phyloP scores from a whole-genome alignment of 176 grass and related monocot species.

The Hyparrhenia diplandra region DNA sequence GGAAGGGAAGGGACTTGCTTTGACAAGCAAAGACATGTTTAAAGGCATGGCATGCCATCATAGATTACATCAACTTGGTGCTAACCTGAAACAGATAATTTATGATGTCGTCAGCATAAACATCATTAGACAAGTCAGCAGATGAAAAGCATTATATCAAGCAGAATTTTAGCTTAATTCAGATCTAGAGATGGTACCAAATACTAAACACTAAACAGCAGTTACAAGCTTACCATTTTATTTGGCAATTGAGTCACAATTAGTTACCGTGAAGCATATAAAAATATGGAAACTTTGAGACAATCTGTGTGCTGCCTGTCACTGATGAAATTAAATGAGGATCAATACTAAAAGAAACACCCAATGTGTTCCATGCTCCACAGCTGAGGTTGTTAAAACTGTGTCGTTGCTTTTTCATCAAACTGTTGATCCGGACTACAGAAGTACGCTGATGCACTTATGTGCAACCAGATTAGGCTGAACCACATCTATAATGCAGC shows the following conservation, averaged over 20 bases:
- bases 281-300: background rate
- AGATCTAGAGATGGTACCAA: background rate
- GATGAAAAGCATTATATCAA: background rate
- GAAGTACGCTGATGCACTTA: background rate
- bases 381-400: no score
- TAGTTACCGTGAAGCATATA: background rate
- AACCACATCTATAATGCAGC: background rate
- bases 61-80: slow-evolving; percentile 22
- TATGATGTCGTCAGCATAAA: background rate
- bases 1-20: slow-evolving; percentile 17
- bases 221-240: background rate
- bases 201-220: background rate
- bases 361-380: background rate
- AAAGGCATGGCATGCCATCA: slow-evolving; percentile 4
- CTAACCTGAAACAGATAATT: slow-evolving; percentile 26
- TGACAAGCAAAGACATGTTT: slow-evolving; percentile 10
- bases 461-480: background rate
- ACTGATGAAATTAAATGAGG: background rate
- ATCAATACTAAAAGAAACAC: background rate
- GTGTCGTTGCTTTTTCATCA: background rate
- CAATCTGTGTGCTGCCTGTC: background rate
- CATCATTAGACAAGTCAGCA: background rate
- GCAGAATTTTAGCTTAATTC: background rate
- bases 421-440: background rate
- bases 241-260: background rate